Percentiles rank a stretch among this genome's conserved stretches.
phyloP scores from a whole-genome alignment of 768 basidiomycete species.

The Boletus vinaceobasis region DNA sequence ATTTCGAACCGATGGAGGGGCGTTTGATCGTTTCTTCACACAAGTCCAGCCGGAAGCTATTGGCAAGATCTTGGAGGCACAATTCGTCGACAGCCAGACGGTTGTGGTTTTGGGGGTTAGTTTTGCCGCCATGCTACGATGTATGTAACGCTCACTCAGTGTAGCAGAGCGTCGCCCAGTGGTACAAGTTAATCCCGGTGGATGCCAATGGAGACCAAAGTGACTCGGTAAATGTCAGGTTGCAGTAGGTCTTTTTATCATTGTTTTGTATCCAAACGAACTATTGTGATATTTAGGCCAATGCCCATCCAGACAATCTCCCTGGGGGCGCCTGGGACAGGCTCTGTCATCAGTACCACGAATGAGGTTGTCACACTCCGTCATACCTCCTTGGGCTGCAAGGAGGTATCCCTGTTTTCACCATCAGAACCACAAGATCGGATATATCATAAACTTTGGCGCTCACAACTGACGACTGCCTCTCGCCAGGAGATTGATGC shows the following conservation, averaged over 20 bases:
- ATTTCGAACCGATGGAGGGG: constrained; percentile 7
- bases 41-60: constrained; percentile 18
- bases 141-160: constrained; percentile 2
- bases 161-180: constrained; percentile 12
- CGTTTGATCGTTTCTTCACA: not conserved
- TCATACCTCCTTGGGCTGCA: constrained; percentile 13
- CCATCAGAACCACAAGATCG: constrained; percentile 6
- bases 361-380: constrained; percentile 20
- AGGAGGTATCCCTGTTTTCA: constrained; percentile 18
- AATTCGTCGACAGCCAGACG: constrained; percentile 20
- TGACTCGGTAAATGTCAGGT: constrained; percentile 6
- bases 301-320: constrained; percentile 3
- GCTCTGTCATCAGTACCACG: constrained; percentile 7
- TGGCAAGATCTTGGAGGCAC: constrained; percentile 21
- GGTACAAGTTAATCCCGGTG: constrained; percentile 19
- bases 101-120: constrained; percentile 27
- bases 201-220: constrained; percentile 7
- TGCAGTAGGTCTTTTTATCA: constrained; percentile 18
- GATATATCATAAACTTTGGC: constrained; percentile 18
- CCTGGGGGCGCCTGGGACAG: constrained; percentile 4
- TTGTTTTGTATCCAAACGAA: not conserved
- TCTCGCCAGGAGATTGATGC: constrained; percentile 3
- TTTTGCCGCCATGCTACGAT: not conserved
- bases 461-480: constrained; percentile 7
- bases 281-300: constrained; percentile 11